Evolutionary conservation across 106 monocot genomes (phyloP), one percentile per base, ranked within the genome.

Genomic region (Dendrobium huoshanense): DNA sequence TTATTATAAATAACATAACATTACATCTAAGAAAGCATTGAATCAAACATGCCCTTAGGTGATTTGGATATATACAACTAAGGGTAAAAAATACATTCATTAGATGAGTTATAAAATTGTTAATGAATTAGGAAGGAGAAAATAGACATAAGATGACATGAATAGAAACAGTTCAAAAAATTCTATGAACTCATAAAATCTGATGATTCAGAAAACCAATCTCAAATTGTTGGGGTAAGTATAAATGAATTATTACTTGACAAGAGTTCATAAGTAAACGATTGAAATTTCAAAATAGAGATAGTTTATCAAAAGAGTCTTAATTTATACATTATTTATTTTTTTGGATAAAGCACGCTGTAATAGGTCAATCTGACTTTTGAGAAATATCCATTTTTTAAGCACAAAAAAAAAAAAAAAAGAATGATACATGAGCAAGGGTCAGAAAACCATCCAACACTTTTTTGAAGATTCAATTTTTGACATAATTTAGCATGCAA

Each of bases 171-270:
- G n/a, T 22, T 61, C 22, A 61, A 61, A 22, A 15, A 16, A 13
- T 15, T 51, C 13, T 51, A 13, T 13, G 13, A 51, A 37, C 3
- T 37, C 37, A 37, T 37, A 37, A 37, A 37, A 37, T 37, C 3
- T 51, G 51, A 13, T 1, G 10, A 61, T 22, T 61, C 61, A 61
- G 20, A 61, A 61, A 61, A 61, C 8, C 22, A n/a, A 22, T 20
- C 61, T 5, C 61, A 61, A 61, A 22, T 61, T n/a, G 22, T 61
- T 22, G 7, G 61, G 61, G 22, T 61, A 7, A 61, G 6, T 9
- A 4, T 61, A 33, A 70, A 70, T 70, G 33, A 33, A 31, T 70
- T 70, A 70, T 70, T 70, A 70, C 11, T 70, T 70, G 33, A 70
- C 22, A 70, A 33, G 22, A 22, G 22, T 70, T 27, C 4, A 33